These are phyloP conservation scores for Parastagonospora nodorum DNA, from an alignment of 2,329 filamentous ascomycete genomes.

Conservation along the genomic window DNA sequence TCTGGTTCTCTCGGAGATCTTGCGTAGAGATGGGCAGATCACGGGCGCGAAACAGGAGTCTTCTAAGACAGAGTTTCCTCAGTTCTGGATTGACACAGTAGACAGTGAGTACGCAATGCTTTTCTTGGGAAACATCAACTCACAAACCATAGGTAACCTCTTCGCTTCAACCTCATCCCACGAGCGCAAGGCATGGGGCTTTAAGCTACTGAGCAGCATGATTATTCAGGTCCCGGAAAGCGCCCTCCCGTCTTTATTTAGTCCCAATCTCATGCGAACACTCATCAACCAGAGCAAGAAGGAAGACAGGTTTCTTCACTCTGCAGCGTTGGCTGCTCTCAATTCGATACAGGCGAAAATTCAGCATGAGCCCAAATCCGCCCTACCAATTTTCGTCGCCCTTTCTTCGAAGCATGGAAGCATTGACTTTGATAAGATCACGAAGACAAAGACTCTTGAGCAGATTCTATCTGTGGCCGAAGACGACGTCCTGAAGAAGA, in stretches of 20 bases:
- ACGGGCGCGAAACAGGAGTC: conserved; percentile 38
- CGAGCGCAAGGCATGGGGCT: conserved; percentile 89
- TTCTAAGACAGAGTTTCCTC: conserved; percentile 61
- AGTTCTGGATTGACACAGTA: conserved; percentile 86
- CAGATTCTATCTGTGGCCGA: conserved; percentile 68
- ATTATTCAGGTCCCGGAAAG: conserved; percentile 59
- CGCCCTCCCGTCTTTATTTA: conserved; percentile 69
- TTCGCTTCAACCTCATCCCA: conserved; percentile 83
- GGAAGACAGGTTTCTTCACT: conserved; percentile 54
- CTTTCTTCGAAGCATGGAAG: conserved; percentile 73
- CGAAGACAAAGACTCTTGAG: conserved; percentile 84
- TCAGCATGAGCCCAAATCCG: conserved; percentile 60
- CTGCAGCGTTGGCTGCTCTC: conserved; percentile 76
- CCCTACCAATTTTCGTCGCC: conserved; percentile 65
- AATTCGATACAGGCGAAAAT: conserved; percentile 71
- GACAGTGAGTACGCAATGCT: conserved; percentile 68
- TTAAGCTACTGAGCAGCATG: conserved; percentile 82
- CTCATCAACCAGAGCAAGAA: conserved; percentile 44
- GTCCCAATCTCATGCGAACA: conserved; percentile 74
- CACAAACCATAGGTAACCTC: conserved; percentile 68
- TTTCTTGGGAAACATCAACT: conserved; percentile 1
- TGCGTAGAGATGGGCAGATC: conserved; percentile 30
- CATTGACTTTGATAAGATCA: conserved; percentile 83
- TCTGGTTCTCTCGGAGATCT: conserved; percentile 64
- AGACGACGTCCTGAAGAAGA: conserved; percentile 52